Conservation (phyloP, 768 basidiomycete genomes). For the Termitomyces eurrhizus region DNA sequence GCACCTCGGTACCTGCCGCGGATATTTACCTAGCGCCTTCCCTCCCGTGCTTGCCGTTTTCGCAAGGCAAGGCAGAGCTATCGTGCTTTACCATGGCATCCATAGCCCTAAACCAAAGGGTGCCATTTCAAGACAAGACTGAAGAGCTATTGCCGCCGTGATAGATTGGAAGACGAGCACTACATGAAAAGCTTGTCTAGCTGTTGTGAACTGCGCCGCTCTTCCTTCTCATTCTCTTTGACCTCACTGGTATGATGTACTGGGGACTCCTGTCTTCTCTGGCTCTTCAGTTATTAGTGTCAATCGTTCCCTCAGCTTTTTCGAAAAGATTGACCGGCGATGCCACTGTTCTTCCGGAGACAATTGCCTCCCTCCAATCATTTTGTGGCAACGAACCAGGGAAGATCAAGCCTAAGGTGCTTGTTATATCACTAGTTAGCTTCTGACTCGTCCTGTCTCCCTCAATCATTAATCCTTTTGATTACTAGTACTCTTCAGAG, state of each 20-base stretch:
- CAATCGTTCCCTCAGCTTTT: neutral
- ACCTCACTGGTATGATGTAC: neutral
- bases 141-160: neutral
- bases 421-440: conserved; percentile 13
- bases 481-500: conserved; percentile 7
- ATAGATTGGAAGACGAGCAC: conserved; percentile 3
- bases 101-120: neutral
- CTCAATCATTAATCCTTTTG: neutral
- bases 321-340: neutral
- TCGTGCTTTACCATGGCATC: neutral
- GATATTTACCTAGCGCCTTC: too few species aligned
- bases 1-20: too few species aligned
- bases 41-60: neutral
- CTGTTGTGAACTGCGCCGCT: neutral
- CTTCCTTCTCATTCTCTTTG: neutral
- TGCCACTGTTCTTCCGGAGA: neutral
- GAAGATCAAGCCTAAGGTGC: conserved; percentile 10
- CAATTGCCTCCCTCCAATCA: neutral
- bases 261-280: neutral
- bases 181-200: neutral
- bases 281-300: neutral
- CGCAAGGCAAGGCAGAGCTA: neutral
- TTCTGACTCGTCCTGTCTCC: neutral
- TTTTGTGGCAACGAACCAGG: neutral
- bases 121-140: neutral